Conservation (phyloP, 805 yeast species). For the Metschnikowia proteae region DNA sequence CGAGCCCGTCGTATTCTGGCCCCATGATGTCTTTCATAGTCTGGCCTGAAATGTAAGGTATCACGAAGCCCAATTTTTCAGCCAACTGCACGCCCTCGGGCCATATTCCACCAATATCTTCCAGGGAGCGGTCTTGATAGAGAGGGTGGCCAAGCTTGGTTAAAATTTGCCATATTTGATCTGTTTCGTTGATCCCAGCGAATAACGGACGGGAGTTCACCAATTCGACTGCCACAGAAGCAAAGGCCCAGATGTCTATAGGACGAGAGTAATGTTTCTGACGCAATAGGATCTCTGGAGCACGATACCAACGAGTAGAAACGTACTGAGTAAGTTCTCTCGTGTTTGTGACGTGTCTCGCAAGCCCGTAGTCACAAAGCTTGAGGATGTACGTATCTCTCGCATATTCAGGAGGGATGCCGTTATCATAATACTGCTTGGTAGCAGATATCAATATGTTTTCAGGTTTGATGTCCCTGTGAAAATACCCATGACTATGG, state of each 20-base stretch:
- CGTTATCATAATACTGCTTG: slow-evolving; percentile 46
- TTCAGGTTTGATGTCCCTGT: slow-evolving; percentile 93
- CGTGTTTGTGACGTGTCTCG: slow-evolving; percentile 53
- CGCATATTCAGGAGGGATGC: slow-evolving; percentile 39
- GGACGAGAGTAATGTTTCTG: slow-evolving; percentile 61
- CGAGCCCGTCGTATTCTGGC: slow-evolving; percentile 32
- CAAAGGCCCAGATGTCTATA: slow-evolving; percentile 85
- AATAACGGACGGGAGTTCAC: slow-evolving; percentile 74
- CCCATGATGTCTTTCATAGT: slow-evolving; percentile 11
- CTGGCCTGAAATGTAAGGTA: slow-evolving; percentile 58
- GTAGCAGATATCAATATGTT: slow-evolving; percentile 72
- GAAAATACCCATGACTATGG: slow-evolving; percentile 65
- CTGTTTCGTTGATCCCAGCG: slow-evolving; percentile 77
- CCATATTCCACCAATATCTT: slow-evolving; percentile 68
- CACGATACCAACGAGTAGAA: slow-evolving; percentile 82
- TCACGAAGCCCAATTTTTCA: slow-evolving; percentile 47
- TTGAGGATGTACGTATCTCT: slow-evolving; percentile 57
- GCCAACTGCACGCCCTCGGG: slow-evolving; percentile 55
- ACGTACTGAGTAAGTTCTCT: slow-evolving; percentile 70
- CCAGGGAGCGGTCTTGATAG: slow-evolving; percentile 19
- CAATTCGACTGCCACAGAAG: slow-evolving; percentile 69
- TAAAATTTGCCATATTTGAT: slow-evolving; percentile 70
- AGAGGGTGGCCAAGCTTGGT: slow-evolving; percentile 73
- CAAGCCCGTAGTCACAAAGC: slow-evolving; percentile 77
- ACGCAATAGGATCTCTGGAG: slow-evolving; percentile 75